Conservation (phyloP, 768 basidiomycete genomes). For the Lactarius trivialis region DNA sequence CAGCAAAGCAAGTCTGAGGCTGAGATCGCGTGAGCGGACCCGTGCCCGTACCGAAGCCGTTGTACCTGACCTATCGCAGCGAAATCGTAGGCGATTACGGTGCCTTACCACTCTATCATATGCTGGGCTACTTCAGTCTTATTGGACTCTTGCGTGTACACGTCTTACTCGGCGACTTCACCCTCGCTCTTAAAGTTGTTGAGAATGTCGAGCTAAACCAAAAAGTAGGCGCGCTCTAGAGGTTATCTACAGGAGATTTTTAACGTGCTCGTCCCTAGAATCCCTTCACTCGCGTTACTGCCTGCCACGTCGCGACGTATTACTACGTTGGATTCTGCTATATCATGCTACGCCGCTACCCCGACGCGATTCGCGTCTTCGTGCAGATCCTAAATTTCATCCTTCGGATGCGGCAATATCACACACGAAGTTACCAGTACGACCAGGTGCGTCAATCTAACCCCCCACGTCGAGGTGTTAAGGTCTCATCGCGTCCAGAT, state of each 20-base stretch:
- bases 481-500: conserved; percentile 47
- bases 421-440: conserved; percentile 94
- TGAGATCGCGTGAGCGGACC: conserved; percentile 65
- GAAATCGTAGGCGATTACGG: conserved; percentile 91
- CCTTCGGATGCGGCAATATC: conserved; percentile 92
- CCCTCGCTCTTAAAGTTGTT: conserved; percentile 90
- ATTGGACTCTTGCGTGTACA: conserved; percentile 95
- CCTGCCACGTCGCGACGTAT: conserved; percentile 92
- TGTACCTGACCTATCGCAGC: conserved; percentile 33
- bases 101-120: conserved; percentile 80
- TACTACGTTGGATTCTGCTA: conserved; percentile 98
- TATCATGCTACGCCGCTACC: conserved; percentile 88
- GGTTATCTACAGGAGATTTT: background rate
- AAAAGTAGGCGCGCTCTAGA: conserved; percentile 43
- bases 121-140: conserved; percentile 95
- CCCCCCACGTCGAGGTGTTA: background rate
- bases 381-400: conserved; percentile 93
- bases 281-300: conserved; percentile 89
- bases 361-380: conserved; percentile 92
- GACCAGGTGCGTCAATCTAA: conserved; percentile 64
- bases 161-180: conserved; percentile 91
- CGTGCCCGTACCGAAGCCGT: background rate
- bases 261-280: conserved; percentile 36
- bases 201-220: conserved; percentile 89
- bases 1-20: conserved; percentile 74